Conservation (phyloP, 2,329 filamentous ascomycete genomes). For the Dichotomopilus funicola region DNA sequence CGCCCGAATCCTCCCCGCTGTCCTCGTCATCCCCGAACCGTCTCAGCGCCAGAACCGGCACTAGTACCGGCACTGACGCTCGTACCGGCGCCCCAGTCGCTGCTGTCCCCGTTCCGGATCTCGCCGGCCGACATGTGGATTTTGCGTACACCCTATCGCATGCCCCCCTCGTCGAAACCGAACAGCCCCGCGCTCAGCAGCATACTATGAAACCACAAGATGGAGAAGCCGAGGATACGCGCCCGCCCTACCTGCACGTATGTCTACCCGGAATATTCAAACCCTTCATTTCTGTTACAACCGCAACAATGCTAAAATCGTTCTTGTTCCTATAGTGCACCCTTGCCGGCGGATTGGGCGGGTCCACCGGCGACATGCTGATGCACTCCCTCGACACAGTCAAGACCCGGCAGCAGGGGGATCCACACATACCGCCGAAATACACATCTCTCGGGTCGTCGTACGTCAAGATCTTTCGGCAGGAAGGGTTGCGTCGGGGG, state of each 20-base stretch:
- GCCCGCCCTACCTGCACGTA: slow-evolving; percentile 60
- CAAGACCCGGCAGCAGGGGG: slow-evolving; percentile 95
- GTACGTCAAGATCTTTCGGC: slow-evolving; percentile 86
- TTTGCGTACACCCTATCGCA: slow-evolving; percentile 19
- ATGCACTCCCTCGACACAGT: slow-evolving; percentile 99
- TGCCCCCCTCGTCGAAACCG: slow-evolving; percentile 10
- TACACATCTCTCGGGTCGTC: slow-evolving; percentile 87
- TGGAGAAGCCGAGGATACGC: slow-evolving; percentile 44
- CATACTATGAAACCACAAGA: slow-evolving; percentile 35
- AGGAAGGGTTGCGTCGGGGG: slow-evolving; percentile 80
- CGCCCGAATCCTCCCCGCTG: too few relatives aligned
- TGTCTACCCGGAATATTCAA: slow-evolving; percentile 26
- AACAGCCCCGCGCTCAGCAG: slow-evolving; percentile 19
- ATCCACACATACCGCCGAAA: slow-evolving; percentile 85
- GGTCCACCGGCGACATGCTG: slow-evolving; percentile 88
- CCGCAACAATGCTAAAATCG: too few relatives aligned
- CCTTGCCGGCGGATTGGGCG: slow-evolving; percentile 89
- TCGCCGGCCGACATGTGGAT: slow-evolving; percentile 22
- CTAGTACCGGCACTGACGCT: too few relatives aligned
- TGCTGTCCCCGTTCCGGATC: slow-evolving; percentile 1
- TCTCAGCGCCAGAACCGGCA: too few relatives aligned
- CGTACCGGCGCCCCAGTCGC: too few relatives aligned
- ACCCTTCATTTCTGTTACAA: background rate
- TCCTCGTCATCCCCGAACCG: too few relatives aligned
- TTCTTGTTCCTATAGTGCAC: slow-evolving; percentile 57